Evolutionary conservation across 805 yeast genomes (phyloP).

Genomic region (Saturnispora zaruensis): DNA sequence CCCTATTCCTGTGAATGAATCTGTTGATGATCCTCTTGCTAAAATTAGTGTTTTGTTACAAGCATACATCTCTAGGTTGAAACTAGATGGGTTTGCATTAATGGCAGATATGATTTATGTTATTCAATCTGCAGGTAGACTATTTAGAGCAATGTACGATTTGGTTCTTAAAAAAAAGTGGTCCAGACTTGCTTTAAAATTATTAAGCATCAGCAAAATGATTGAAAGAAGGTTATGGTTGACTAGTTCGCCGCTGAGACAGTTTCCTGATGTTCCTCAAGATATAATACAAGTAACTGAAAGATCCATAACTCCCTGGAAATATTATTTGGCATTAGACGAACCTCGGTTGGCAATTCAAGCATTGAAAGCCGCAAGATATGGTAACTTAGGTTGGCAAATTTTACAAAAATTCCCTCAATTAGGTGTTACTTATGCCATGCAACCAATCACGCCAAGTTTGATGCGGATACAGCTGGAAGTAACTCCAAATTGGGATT

Average conservation of each 20-base stretch:
- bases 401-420: conserved; percentile 68
- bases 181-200: conserved; percentile 50
- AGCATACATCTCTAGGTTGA: conserved; percentile 71
- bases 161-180: conserved; percentile 62
- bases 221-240: conserved; percentile 79
- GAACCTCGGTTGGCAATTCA: conserved; percentile 69
- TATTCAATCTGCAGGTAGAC: conserved; percentile 86
- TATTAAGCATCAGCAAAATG: conserved; percentile 67
- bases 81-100: conserved; percentile 80
- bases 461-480: conserved; percentile 59
- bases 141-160: conserved; percentile 79
- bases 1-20: conserved; percentile 81
- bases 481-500: conserved; percentile 63
- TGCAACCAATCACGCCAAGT: conserved; percentile 72
- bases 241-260: conserved; percentile 78
- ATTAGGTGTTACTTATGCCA: conserved; percentile 45
- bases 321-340: conserved; percentile 58
- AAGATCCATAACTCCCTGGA: conserved; percentile 76
- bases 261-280: conserved; percentile 60
- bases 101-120: conserved; percentile 90
- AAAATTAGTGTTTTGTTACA: conserved; percentile 78
- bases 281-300: conserved; percentile 72
- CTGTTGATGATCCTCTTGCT: conserved; percentile 59
- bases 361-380: conserved; percentile 63
- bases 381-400: conserved; percentile 52